phyloP scores from a whole-genome alignment of 108 stramenopile species.

The Schizochytrium sp. region DNA sequence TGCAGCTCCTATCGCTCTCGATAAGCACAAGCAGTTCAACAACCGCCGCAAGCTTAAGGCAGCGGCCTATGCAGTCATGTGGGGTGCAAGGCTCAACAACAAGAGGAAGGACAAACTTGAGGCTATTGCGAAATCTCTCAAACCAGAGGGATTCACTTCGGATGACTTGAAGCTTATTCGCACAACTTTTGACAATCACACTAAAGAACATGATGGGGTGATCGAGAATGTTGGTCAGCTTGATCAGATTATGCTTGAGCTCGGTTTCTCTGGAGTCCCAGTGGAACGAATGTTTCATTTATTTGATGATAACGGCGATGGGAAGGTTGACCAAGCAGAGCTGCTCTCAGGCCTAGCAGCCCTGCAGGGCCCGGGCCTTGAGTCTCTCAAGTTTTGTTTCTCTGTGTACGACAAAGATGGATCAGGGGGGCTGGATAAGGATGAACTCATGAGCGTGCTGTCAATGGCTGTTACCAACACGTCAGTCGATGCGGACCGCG shows the following conservation, averaged over 20 bases:
- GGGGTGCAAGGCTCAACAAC: constrained; percentile 42
- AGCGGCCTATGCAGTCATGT: constrained; percentile 48
- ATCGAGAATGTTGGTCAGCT: constrained; percentile 18
- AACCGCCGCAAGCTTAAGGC: constrained; percentile 51
- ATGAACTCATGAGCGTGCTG: constrained; percentile 44
- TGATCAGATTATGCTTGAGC: not conserved
- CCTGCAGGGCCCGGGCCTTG: constrained; percentile 66
- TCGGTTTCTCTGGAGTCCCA: constrained; percentile 4
- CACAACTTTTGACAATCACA: constrained; percentile 24
- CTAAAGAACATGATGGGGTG: not conserved
- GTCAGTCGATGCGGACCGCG: constrained; percentile 30
- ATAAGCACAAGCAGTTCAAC: constrained; percentile 58
- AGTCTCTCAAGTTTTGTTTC: constrained; percentile 86
- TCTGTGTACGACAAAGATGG: constrained; percentile 81
- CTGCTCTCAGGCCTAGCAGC: constrained; percentile 58
- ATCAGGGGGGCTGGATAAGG: constrained; percentile 74
- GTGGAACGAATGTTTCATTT: constrained; percentile 26
- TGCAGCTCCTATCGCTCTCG: constrained; percentile 38
- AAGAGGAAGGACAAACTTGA: constrained; percentile 4
- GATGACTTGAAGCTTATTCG: constrained; percentile 22
- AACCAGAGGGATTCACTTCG: constrained; percentile 6
- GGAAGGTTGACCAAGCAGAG: constrained; percentile 33
- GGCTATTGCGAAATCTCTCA: not conserved
- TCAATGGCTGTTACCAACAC: constrained; percentile 38
- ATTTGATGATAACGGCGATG: constrained; percentile 59